These are phyloP conservation scores for Pythium rhizo-oryzae DNA, from an alignment of 352 stramenopile species.

Conservation along the genomic window DNA sequence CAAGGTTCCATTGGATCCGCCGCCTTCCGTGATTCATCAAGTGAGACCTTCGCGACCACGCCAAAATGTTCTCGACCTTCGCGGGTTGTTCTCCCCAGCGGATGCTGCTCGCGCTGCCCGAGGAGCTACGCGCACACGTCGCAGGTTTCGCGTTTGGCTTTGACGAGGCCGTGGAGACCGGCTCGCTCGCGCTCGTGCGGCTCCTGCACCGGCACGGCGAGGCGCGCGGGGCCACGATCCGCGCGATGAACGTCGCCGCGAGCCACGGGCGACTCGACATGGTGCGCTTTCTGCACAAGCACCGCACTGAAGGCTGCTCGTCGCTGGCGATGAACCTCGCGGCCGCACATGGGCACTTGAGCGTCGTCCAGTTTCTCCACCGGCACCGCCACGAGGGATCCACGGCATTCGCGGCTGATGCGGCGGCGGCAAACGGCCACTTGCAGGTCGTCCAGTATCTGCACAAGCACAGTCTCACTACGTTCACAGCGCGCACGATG, in stretches of 20 bases:
- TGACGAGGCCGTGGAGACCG: slow-evolving; percentile 15
- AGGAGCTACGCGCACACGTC: slow-evolving; percentile 34
- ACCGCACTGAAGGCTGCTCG: slow-evolving; percentile 41
- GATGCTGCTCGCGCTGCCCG: slow-evolving; percentile 15
- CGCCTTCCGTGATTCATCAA: not conserved
- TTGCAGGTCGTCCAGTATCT: slow-evolving; percentile 24
- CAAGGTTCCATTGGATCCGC: slow-evolving; percentile 7
- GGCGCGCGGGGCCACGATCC: not conserved
- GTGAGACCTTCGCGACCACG: not conserved
- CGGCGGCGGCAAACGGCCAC: slow-evolving; percentile 36
- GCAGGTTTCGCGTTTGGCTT: slow-evolving; percentile 39
- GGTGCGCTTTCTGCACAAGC: slow-evolving; percentile 39
- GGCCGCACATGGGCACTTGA: slow-evolving; percentile 35
- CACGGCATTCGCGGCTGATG: slow-evolving; percentile 36
- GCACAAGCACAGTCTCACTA: not conserved
- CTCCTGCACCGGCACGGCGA: slow-evolving; percentile 5
- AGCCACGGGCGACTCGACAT: slow-evolving; percentile 23
- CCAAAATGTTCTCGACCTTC: too few species aligned
- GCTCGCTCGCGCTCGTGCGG: slow-evolving; percentile 24
- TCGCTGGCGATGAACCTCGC: slow-evolving; percentile 46
- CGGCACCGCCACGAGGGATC: slow-evolving; percentile 33
- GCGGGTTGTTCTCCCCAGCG: not conserved
- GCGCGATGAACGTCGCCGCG: slow-evolving; percentile 30
- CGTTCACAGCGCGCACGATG: slow-evolving; percentile 25
- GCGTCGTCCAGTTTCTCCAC: slow-evolving; percentile 46